Percentiles rank a stretch among this genome's conserved stretches.
Conservation (phyloP, 345 rosid species). For the Brassica juncea region DNA sequence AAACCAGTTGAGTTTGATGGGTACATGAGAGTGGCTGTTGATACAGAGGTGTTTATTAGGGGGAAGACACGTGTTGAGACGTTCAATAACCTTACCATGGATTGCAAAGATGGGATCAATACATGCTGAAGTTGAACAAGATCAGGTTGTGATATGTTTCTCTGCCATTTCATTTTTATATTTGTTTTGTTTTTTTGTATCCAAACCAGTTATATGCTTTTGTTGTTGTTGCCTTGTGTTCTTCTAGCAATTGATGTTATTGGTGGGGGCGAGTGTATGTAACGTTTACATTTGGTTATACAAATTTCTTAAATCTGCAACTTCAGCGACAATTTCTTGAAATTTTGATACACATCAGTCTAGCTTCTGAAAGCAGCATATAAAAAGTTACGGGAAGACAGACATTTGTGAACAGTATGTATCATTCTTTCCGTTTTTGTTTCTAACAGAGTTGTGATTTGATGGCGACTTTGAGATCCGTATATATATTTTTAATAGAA, state of each 20-base stretch:
- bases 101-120: slow-evolving; percentile 92
- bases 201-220: not conserved
- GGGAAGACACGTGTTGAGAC: slow-evolving; percentile 84
- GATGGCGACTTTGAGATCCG: too few relatives aligned
- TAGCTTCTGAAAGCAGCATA: not conserved
- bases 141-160: slow-evolving; percentile 17
- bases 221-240: slow-evolving; percentile 27
- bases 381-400: not conserved
- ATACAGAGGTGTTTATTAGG: slow-evolving; percentile 80
- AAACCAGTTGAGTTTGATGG: slow-evolving; percentile 83
- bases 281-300: slow-evolving; percentile 9
- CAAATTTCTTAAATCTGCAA: not conserved
- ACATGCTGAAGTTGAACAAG: slow-evolving; percentile 58
- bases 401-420: not conserved
- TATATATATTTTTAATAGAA: too few relatives aligned
- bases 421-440: too few relatives aligned
- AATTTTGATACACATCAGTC: not conserved
- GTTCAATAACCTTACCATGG: slow-evolving; percentile 77
- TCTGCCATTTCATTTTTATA: slow-evolving; percentile 17
- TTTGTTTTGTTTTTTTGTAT: slow-evolving; percentile 20
- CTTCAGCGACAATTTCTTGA: not conserved
- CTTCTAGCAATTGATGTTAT: slow-evolving; percentile 12
- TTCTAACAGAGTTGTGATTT: too few relatives aligned
- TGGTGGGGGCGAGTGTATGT: slow-evolving; percentile 9
- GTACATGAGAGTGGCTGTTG: slow-evolving; percentile 95